Evolutionary conservation across 2,329 filamentous ascomycete genomes (phyloP), one percentile per base, ranked within the genome.

Genomic region (Neofusicoccum sp.): DNA sequence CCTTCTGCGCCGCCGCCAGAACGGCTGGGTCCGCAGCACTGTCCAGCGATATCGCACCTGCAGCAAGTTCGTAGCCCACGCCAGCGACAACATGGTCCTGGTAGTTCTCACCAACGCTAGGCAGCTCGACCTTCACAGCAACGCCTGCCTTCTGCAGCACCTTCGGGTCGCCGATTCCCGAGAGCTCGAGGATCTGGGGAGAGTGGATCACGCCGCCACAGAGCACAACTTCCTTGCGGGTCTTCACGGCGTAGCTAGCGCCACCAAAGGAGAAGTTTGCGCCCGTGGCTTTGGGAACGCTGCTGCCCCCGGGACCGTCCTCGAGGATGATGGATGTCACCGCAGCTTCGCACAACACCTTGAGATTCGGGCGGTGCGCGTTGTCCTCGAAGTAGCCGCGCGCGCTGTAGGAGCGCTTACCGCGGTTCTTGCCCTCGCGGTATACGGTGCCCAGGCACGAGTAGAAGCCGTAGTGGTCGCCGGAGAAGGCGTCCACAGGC

Each of bases 401-500:
- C 6, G 72, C 73, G 14, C 73, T 67, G 60, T 77, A 76, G 36
- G 71, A 68, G 54, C 74, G 65, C 61, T 70, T 70, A 6, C 73
- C 72, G 57, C 69, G 68, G 62, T 72, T 67, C 3, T 68, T 65
- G 3, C 67, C 68, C n/a, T 62, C 67, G 7, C 71, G 63, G 53
- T 65, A 61, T 6, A 70, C 67, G 3, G 64, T 63, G n/a, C 65
- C 70, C 6, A 73, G 67, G 3, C 66, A 70, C 48, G 69, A 70
- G 65, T 67, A 73, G 62, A 72, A 72, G 20, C 71, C 72, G 47
- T 72, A 72, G 45, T 73, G 73, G 44, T 75, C 70, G 3, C 73
- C 73, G 59, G 64, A 67, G 68, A 72, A 75, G 1, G 72, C 69
- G 63, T 76, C 74, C 2, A 61, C 65, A 1, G 72, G 71, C 53